Evolutionary conservation across 805 yeast species (phyloP), one percentile per base, ranked within the genome.

Genomic region (Kodamaea kaohsiungensis): DNA sequence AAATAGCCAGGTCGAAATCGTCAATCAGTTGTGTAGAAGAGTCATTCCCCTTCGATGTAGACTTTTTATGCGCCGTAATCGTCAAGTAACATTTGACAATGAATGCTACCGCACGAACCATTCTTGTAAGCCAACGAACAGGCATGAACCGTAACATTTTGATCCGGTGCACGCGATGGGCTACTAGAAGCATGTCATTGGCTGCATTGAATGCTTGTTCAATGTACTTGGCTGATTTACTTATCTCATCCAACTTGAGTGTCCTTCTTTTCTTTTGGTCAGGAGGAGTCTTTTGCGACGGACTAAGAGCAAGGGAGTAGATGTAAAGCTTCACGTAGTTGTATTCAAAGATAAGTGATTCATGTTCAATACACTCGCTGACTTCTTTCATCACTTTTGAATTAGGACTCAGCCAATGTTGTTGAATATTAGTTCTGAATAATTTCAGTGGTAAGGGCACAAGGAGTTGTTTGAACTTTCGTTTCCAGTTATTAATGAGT

Each of bases 61-160:
- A 54, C 39, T 63, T 64, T 49, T 71, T 74, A 56, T 73, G 78
- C 1, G 79, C 78, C 0, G 88, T 82, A 27, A 88, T 72, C 0
- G 90, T 86, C 58, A 87, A 66, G 63, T 89, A 85, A 64, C 96
- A 89, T 69, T 92, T 93, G 12, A 93, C 95, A 51, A 93, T 80
- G 66, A 91, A 92, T 1, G 97, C 95, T 10, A 91, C 91, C 0
- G 97, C 89, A 61, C 93, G 83, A 17, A 92, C 91, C 25, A 91
- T 84, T 51, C 96, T 78, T 0, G 89, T 87, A 6, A 88, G 85
- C 96, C 97, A 91, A 58, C 97, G 76, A n/a, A 91, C 91, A 1
- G 98, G 97, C 86, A 91, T 90, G 64, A 79, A 87, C 54, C 84
- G 77, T 52, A 91, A 71, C 76, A 87, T 71, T 55, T 80, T 82